A percentile compares a stretch with the other conserved stretches of the same genome.
Conservation (phyloP, 768 basidiomycete species). For the Termitomyces sp. region DNA sequence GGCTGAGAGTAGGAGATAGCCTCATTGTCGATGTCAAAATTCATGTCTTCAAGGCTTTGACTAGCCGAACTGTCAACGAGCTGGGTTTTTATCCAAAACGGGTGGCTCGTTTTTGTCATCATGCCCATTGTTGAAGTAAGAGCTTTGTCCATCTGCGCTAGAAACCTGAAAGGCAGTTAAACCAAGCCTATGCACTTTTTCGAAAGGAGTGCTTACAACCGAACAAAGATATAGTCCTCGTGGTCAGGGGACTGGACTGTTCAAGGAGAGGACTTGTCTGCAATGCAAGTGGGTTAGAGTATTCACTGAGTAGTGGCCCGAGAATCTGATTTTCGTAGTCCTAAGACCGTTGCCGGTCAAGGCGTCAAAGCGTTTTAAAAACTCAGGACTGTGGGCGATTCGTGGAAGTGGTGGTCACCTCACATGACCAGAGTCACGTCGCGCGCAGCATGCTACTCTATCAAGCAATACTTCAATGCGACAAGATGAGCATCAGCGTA, state of each 20-base stretch:
- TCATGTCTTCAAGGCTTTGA: constrained; percentile 2
- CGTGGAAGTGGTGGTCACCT: background rate
- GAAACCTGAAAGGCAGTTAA: background rate
- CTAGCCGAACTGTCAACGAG: background rate
- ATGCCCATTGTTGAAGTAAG: constrained; percentile 1
- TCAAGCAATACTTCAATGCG: too few species aligned
- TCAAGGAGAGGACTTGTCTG: background rate
- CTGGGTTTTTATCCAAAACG: constrained; percentile 6
- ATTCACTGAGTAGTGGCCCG: too few species aligned
- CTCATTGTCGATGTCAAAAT: constrained; percentile 10
- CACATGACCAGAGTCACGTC: background rate
- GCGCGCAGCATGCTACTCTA: too few species aligned
- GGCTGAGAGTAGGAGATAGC: constrained; percentile 1
- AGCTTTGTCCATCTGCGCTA: constrained; percentile 2
- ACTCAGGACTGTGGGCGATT: background rate
- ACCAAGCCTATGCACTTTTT: background rate
- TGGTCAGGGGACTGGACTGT: background rate
- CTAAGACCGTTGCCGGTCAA: too few species aligned
- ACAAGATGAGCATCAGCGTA: too few species aligned
- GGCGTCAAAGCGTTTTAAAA: background rate
- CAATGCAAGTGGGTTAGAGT: too few species aligned
- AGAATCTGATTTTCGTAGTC: too few species aligned
- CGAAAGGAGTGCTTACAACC: background rate
- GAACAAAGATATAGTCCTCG: background rate
- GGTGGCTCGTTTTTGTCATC: constrained; percentile 7